Conservation (phyloP, 1,139 yeast species). For the Scheffersomyces segobiensis region DNA sequence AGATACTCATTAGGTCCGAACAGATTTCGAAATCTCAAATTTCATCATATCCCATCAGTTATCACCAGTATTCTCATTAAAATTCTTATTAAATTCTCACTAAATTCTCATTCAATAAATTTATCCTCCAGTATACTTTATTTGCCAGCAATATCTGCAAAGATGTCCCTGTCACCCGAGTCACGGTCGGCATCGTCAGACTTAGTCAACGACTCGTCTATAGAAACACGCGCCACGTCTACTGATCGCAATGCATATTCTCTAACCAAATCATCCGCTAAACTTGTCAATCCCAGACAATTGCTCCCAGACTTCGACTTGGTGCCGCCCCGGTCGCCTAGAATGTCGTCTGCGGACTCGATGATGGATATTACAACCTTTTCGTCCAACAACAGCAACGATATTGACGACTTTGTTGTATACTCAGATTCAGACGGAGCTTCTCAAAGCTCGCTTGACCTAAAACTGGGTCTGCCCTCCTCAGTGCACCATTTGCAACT, state of each 20-base stretch:
- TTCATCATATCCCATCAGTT: not conserved
- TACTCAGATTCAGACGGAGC: slow-evolving; percentile 44
- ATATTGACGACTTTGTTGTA: slow-evolving; percentile 34
- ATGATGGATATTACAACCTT: slow-evolving; percentile 25
- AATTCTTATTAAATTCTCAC: not conserved
- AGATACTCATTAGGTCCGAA: not conserved
- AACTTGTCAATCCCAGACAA: not conserved
- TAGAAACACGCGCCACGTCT: not conserved
- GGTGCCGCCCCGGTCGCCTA: slow-evolving; percentile 25
- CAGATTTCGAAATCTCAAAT: not conserved
- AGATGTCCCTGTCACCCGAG: not conserved
- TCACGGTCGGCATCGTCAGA: not conserved
- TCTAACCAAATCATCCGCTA: not conserved
- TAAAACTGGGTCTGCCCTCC: slow-evolving; percentile 1
- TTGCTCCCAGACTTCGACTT: slow-evolving; percentile 5
- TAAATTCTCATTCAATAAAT: not conserved
- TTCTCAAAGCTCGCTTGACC: slow-evolving; percentile 31
- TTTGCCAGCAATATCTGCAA: not conserved
- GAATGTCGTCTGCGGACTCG: slow-evolving; percentile 17
- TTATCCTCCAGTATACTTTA: not conserved
- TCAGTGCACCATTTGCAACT: slow-evolving; percentile 4
- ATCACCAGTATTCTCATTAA: too few relatives aligned
- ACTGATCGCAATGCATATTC: not conserved
- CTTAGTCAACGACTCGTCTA: not conserved
- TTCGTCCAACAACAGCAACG: slow-evolving; percentile 14